Evolutionary conservation across 1,284 basidiomycete species (phyloP), one percentile per base, ranked within the genome.

Genomic region (Leccinum subfulvum): DNA sequence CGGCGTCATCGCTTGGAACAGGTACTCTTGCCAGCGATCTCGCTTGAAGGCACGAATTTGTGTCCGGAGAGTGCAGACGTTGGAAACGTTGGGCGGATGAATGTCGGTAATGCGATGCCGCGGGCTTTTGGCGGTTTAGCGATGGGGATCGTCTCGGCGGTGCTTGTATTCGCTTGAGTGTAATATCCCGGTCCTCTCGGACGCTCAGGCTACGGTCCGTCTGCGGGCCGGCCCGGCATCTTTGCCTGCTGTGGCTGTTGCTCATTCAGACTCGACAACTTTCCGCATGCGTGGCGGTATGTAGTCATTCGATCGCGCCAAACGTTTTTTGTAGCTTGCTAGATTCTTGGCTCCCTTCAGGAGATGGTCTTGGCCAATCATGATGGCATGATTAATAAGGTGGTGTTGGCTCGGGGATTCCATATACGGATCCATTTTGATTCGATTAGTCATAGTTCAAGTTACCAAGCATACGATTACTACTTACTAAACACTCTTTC

Each of bases 21-120:
- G 73, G 71, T 75, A 3, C 69, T 72, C 58, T 65, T 73, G 59
- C 63, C 72, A 8, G 60, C 56, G 47, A 55, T 55, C 18, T 66
- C 62, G 14, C 62, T 72, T 3, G 11, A 56, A 33, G 59, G 62
- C 33, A 63, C 68, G 1, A 57, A 49, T 7, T 11, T 73, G 13
- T 72, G 71, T 55, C 67, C 65, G 3, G 64, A 61, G 26, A 73
- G 54, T 28, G 37, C 13, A 11, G 39, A 58, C 26, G n/a, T 68
- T 16, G 67, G 62, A n/a, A 23, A 18, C 30, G 52, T 60, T 37
- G 35, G 64, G n/a, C 35, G 23, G 16, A 58, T 26, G 10, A 13
- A 7, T 26, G 18, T 51, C 51, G n/a, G 41, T 23, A 18, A 23
- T 28, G 33, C n/a, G 37, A 33, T 55, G 11, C 54, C 64, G 2